A percentile compares a stretch with the other conserved stretches of the same genome.
Conservation (phyloP, 2,329 filamentous ascomycete genomes). For the Volutella citrinella region DNA sequence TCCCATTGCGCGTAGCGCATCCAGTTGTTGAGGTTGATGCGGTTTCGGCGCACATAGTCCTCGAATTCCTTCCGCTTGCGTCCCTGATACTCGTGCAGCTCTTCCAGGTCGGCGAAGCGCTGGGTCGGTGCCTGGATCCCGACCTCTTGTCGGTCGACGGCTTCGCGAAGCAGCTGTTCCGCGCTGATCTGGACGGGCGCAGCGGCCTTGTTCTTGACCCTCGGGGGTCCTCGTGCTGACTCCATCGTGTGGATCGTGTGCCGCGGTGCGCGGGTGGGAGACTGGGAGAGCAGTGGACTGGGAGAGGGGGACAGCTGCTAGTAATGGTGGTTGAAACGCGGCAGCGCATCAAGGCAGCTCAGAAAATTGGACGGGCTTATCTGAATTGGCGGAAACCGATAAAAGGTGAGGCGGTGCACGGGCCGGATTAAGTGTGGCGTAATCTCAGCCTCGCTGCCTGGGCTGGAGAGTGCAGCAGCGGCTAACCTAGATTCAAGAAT, state of each 20-base stretch:
- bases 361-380: constrained; percentile 20
- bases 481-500: no score
- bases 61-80: constrained; percentile 96
- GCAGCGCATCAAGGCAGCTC: constrained; percentile 20
- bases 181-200: constrained; percentile 90
- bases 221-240: constrained; percentile 81
- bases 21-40: constrained; percentile 98
- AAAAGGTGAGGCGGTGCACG: constrained; percentile 10
- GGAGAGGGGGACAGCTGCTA: constrained; percentile 3
- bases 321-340: constrained; percentile 9
- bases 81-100: constrained; percentile 95
- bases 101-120: constrained; percentile 92
- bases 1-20: constrained; percentile 97
- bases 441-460: constrained; percentile 26
- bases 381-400: no score
- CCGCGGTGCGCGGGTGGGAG: background rate
- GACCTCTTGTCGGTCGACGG: constrained; percentile 92
- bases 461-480: constrained; percentile 5
- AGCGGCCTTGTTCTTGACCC: constrained; percentile 98
- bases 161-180: constrained; percentile 94
- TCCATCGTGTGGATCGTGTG: constrained; percentile 64
- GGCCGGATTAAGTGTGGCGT: constrained; percentile 17
- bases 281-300: background rate
- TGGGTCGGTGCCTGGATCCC: constrained; percentile 87
- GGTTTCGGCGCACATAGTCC: constrained; percentile 92